Evolutionary conservation across 345 rosid species (phyloP).

Genomic region (Gossypium herbaceum): DNA sequence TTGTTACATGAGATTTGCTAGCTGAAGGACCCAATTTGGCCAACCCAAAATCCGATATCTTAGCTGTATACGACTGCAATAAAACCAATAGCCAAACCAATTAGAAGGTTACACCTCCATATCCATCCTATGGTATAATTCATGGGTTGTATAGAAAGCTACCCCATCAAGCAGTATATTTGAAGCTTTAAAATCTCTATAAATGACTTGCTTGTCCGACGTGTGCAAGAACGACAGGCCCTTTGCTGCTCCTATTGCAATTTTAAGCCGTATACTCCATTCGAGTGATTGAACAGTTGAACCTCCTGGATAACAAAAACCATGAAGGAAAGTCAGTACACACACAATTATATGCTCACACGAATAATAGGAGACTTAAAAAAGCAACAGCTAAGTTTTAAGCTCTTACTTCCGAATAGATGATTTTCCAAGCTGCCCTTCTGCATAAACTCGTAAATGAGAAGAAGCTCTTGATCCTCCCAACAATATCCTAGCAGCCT

Average conservation of each 20-base stretch:
- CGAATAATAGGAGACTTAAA: not conserved
- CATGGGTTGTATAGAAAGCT: conserved; percentile 15
- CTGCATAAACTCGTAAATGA: conserved; percentile 84
- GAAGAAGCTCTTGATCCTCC: conserved; percentile 76
- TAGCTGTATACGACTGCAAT: conserved; percentile 74
- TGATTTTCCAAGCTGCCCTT: conserved; percentile 96
- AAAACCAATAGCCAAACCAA: conserved; percentile 3
- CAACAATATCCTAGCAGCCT: conserved; percentile 72
- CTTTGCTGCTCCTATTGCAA: conserved; percentile 80
- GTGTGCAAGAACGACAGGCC: conserved; percentile 78
- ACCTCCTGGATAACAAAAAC: conserved; percentile 45
- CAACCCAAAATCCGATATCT: conserved; percentile 91
- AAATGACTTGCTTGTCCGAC: conserved; percentile 81
- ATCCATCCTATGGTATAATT: not conserved
- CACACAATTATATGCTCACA: not conserved
- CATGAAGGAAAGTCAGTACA: not conserved
- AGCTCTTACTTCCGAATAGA: conserved; percentile 68
- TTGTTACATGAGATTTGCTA: conserved; percentile 90
- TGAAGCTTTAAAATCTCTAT: conserved; percentile 90
- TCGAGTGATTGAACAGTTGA: conserved; percentile 74
- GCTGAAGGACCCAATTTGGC: conserved; percentile 96
- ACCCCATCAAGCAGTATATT: conserved; percentile 92
- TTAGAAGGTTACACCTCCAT: not conserved
- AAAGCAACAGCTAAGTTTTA: not conserved
- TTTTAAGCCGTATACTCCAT: conserved; percentile 66